Base-by-base conservation (phyloP, 306 rosid species). In the Amphicarpaea edgeworthii region DNA sequence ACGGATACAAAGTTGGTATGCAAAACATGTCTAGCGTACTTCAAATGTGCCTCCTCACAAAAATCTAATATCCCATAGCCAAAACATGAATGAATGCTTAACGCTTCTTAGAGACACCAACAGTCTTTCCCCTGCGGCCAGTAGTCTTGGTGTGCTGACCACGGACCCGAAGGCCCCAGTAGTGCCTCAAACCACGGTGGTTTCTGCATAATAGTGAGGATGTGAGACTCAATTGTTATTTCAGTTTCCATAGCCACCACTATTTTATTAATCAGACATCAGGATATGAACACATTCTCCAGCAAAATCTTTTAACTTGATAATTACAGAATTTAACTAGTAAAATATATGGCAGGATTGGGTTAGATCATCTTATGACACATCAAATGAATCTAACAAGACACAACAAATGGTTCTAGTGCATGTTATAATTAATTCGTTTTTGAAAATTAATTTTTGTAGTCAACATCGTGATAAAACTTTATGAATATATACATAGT, bases 91-190 rank as follows among this genome's bases (percentile, higher is more conserved):
- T n/a, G n/a, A 59, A 15, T 14, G 20, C 47, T 78, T 68, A 83
- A 68, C 97, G 99, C 89, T 95, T 95, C 91, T 95, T 95, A 15
- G 99, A 95, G 68, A 95, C 99, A 92, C 99, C 97, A 66, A 92
- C 99, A 72, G 99, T 95, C 81, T 95, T 95, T 7, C 99, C 99
- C 55, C 99, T 85, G 54, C 99, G 96, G 12, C 99, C 99, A 1
- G 99, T 95, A 19, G 99, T 95, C 89, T 95, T 95, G 67, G 99
- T 95, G 82, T 95, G 99, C 91, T 95, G 99, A 21, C 99, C 99
- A 47, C 99, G 99, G n/a, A 95, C 97, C 3, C 97, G 97, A 15
- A 95, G 99, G 61, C 99, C 97, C 99, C 97, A 95, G 93, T 95
- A 95, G 63, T 92, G 99, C 80, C 99, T 89, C 75, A 95, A 85